Base-by-base conservation (phyloP, 1,139 yeast species). In the Yamadazyma songkhlaensis region DNA sequence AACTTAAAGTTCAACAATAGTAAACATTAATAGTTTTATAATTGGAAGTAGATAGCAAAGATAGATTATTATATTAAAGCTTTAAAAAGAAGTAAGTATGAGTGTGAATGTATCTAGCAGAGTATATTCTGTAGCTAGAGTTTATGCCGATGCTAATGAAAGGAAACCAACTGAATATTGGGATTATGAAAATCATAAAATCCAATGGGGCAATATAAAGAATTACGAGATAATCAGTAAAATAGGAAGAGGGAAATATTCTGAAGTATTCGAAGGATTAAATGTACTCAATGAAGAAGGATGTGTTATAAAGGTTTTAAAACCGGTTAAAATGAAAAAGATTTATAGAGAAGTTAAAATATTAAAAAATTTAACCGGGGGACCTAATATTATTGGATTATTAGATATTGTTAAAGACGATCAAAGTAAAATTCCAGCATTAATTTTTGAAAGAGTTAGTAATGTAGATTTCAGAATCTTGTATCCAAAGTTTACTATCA, bases 221-320 rank as follows among this genome's bases (percentile, higher is more conserved):
- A 81, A 84, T 64, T 92, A 92, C 63, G 99, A 94, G 63, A 88
- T 94, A 46, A 79, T 89, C 39, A 77, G 84, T 47, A 92, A 92
- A 61, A 87, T 94, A 36, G 99, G 99, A 22, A 79, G 98, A 44
- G 98, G 99, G 36, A 92, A 92, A 66, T 94, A 94, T 63, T 86
- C 96, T 7, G 99, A 94, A 63, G 99, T 95, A 29, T 94, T 94
- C 60, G 83, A 77, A 64, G 94, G 83, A 25, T 65, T 75, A 42
- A 72, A 74, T 53, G 62, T 67, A 37, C 45, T 64, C 44, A 64
- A 68, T 50, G 68, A 65, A 45, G 74, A 66, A 56, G 76, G 74
- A 27, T 78, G 83, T 55, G 86, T 81, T 29, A 81, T 84, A 44
- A 84, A 84, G 56, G 89, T 84, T 13, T 67, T 84, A 51, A 84